Conservation (phyloP, 2,329 filamentous ascomycete genomes). For the Thelonectria discophora region DNA sequence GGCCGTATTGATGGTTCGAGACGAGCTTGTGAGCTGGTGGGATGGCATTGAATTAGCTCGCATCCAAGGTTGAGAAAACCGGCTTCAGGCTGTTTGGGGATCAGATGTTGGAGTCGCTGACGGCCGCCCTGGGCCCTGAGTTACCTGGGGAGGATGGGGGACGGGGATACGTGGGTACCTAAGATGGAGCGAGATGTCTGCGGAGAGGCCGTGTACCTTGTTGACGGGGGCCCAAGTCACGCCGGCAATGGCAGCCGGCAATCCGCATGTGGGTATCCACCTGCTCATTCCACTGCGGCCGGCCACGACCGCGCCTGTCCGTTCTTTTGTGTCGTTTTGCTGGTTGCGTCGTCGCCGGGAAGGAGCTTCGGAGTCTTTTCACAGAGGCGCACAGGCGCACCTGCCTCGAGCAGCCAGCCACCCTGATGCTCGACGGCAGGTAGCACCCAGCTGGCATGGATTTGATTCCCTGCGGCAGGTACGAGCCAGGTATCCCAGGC, state of each 20-base stretch:
- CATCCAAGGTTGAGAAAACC: constrained; percentile 26
- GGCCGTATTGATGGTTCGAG: constrained; percentile 1
- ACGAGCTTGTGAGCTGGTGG: constrained; percentile 8
- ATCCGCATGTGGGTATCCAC: constrained; percentile 35
- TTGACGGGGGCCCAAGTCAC: constrained; percentile 26
- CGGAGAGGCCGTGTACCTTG: constrained; percentile 16
- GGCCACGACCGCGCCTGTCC: constrained; percentile 28
- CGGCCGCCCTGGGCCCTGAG: not conserved
- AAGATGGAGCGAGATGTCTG: not conserved
- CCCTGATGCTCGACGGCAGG: not conserved
- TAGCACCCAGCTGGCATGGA: too few relatives aligned
- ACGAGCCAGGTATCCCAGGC: not conserved
- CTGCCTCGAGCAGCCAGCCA: not conserved
- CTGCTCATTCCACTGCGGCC: constrained; percentile 33
- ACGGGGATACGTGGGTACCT: constrained; percentile 14
- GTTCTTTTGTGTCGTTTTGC: not conserved
- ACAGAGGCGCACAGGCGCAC: not conserved
- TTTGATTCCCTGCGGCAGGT: not conserved
- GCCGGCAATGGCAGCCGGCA: constrained; percentile 32
- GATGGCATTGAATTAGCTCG: constrained; percentile 20
- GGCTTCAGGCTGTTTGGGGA: constrained; percentile 31
- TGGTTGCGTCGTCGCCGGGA: not conserved
- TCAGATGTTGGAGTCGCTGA: constrained; percentile 36
- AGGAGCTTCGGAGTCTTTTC: not conserved
- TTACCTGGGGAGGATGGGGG: not conserved